These are phyloP conservation scores for Chytridium lagenaria DNA, from an alignment of 371 early-diverging fungal species.

Conservation along the genomic window DNA sequence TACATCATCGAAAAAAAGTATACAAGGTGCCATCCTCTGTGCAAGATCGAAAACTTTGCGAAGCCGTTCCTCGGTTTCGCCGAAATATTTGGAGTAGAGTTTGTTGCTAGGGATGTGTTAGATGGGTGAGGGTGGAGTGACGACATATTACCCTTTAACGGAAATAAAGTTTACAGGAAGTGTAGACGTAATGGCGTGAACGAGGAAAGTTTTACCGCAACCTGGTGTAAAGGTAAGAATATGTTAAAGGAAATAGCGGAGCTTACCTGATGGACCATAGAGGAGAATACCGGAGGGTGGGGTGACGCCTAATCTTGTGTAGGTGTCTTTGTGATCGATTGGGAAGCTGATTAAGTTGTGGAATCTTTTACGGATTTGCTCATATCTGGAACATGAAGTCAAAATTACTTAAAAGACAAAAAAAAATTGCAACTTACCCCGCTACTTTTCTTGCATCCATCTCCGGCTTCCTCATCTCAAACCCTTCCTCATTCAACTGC, in stretches of 20 bases:
- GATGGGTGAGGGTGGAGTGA: too few relatives aligned
- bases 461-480: conserved; percentile 47
- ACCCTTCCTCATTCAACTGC: conserved; percentile 28
- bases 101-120: conserved; percentile 67
- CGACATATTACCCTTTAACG: conserved; percentile 76
- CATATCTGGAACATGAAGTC: conserved; percentile 59
- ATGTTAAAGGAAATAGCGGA: background rate
- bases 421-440: conserved; percentile 55
- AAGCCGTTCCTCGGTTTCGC: conserved; percentile 87
- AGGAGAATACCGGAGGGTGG: conserved; percentile 83
- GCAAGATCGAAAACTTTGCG: conserved; percentile 86
- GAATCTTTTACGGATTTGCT: conserved; percentile 68
- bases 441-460: conserved; percentile 60
- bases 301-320: conserved; percentile 67
- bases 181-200: conserved; percentile 73
- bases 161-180: conserved; percentile 77
- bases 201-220: conserved; percentile 86
- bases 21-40: conserved; percentile 80
- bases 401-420: conserved; percentile 14
- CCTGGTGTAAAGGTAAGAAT: conserved; percentile 49
- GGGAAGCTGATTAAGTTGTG: conserved; percentile 78
- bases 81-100: conserved; percentile 85
- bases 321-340: conserved; percentile 65
- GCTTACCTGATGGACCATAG: conserved; percentile 83
- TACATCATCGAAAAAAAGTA: conserved; percentile 91